Evolutionary conservation across 345 rosid genomes (phyloP), one percentile per base, ranked within the genome.

Genomic region (Chamaenerion angustifolium): DNA sequence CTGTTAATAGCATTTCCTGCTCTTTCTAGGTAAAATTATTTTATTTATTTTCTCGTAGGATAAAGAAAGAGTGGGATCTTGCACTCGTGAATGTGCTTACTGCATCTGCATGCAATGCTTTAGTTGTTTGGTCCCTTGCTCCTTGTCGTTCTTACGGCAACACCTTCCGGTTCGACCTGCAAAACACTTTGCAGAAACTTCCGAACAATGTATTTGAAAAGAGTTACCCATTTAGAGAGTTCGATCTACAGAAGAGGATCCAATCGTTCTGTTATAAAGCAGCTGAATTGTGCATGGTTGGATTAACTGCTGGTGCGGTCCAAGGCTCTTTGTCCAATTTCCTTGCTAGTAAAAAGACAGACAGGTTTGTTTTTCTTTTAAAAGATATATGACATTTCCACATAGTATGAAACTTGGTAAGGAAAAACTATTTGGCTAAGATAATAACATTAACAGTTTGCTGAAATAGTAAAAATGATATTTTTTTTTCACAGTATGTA

Each of bases 101-200:
- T 0, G 78, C 70, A 56, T 71, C 95, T 50, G 88, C 83, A 52
- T 92, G 96, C 77, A 92, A 92, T 76, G 89, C 80, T 40, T 42
- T 78, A 45, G 82, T 75, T 52, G 90, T 92, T 68, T 92, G 96
- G 96, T 73, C 85, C 15, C 83, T 87, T 42, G 96, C 95, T 58
- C 96, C 96, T 51, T 84, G 85, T 58, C 96, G 95, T 58, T 92
- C 98, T 43, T 92, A 92, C 61, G 96, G 93, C 31, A 82, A 78
- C 67, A 87, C 96, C 15, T 87, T 84, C 64, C 88, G 62, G 56
- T 92, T 87, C 64, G 95, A 87, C 66, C 64, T 84, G 76, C 96
- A 87, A 77, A 92, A 92, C 71, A 84, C 95, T 41, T 59, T 84
- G 54, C 96, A 87, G 72, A 87, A 92, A 74, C 82, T 92, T 52